Evolutionary conservation across 441 rosid species (phyloP).

Genomic region (Euphorbia celastroides): DNA sequence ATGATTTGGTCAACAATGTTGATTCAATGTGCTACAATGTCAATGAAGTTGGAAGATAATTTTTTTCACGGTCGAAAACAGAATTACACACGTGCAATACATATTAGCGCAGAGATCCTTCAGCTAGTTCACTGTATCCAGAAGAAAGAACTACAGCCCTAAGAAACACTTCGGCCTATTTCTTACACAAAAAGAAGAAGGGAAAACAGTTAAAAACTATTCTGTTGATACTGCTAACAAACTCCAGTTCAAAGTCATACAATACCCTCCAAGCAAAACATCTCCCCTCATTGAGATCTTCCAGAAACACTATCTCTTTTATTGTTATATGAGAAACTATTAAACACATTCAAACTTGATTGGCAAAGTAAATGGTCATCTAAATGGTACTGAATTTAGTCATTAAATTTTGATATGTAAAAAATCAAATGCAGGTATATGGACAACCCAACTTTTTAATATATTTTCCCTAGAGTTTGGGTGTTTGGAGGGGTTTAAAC

Average conservation of each 20-base stretch:
- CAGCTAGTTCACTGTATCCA: neutral
- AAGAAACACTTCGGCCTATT: neutral
- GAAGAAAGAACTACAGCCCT: neutral
- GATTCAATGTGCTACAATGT: neutral
- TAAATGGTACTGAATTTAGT: neutral
- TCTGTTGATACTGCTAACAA: neutral
- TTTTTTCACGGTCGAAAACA: too few relatives aligned
- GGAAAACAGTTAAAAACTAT: neutral
- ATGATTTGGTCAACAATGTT: neutral
- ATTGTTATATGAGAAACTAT: neutral
- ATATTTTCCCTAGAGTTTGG: neutral
- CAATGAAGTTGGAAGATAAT: neutral
- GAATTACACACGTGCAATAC: too few relatives aligned
- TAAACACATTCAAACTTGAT: neutral
- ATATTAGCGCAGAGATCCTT: too few relatives aligned
- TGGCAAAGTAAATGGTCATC: neutral
- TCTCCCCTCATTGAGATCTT: neutral
- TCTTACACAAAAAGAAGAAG: neutral
- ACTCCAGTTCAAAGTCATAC: neutral
- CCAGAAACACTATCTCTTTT: neutral
- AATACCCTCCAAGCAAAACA: neutral
- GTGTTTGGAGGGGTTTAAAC: neutral
- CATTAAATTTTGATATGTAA: neutral
- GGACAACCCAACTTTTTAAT: neutral
- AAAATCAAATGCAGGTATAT: conserved; percentile 6